Base-by-base conservation (phyloP, 1,284 basidiomycete species). In the Melanopsichium pennsylvanicum region DNA sequence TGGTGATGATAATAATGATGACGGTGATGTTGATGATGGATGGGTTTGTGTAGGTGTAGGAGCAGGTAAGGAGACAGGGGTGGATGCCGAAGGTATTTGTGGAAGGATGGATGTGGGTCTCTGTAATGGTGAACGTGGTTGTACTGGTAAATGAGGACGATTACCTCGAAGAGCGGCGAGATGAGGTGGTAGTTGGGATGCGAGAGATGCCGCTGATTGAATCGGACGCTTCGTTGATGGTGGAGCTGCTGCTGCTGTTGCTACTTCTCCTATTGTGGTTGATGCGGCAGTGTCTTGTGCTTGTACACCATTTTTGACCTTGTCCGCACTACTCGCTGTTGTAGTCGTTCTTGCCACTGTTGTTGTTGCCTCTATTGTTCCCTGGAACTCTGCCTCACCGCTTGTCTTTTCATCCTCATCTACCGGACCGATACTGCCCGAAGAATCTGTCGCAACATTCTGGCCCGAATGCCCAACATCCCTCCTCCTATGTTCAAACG, bases 401-500 rank as follows among this genome's bases (percentile, higher is more conserved):
- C 37, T 26, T 5, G 13, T 16, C 9, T 25, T 23, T 8, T 4
- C 27, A 7, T 29, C 31, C 2, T 1, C 27, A 8, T 41, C 32
- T 18, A 9, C 33, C 19, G 36, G 5, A 7, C 34, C 38, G 10
- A 29, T 8, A 29, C 27, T 29, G 8, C 8, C 27, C 7, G 3
- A 12, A 10, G 36, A 32, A 6, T 35, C 35, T 3, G 27, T 54
- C 6, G 35, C 46, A 1, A 46, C 38, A 7, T 13, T 59, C 35
- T 32, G 22, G 3, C 27, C 40, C 11, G 15, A 6, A 32, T 47
- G 45, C 13, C 60, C 60, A n/a, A 37, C 41, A 29, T 62, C 71
- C 31, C 73, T 51, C 23, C 48, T 70, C 10, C 74, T 46, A 23
- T 69, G 74, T 21, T 78, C 76, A 35, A 79, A 81, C 10, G 76